A percentile compares a stretch with the other conserved stretches of the same genome.
These are phyloP conservation scores for Senna siamea DNA, from an alignment of 306 rosid species.

Conservation along the genomic window DNA sequence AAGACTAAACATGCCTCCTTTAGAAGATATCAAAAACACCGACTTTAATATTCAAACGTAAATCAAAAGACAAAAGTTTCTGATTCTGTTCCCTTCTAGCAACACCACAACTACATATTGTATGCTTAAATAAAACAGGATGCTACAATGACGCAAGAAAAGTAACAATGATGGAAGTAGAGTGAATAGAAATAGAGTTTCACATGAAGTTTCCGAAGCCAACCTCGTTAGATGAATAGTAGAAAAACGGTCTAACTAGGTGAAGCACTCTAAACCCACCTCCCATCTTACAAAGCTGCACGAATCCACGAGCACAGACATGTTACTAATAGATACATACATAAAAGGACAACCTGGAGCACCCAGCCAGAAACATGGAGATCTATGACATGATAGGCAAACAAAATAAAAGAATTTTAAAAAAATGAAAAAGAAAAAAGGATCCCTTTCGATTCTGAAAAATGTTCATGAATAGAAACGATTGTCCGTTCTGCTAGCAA, in stretches of 20 bases:
- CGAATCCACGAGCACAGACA: conserved; percentile 48
- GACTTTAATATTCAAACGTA: conserved; percentile 11
- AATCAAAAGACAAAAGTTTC: background rate
- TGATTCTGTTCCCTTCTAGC: conserved; percentile 2
- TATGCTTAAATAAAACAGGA: background rate
- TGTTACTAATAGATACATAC: conserved; percentile 2
- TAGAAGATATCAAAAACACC: conserved; percentile 27
- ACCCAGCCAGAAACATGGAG: background rate
- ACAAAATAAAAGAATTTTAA: background rate
- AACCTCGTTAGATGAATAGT: conserved; percentile 31
- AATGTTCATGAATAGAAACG: background rate
- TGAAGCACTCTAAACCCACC: conserved; percentile 97
- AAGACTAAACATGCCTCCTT: conserved; percentile 24
- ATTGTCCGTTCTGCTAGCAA: conserved; percentile 3
- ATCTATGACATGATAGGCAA: background rate
- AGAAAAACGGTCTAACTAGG: conserved; percentile 66
- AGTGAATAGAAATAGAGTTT: conserved; percentile 1
- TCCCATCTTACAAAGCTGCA: conserved; percentile 68
- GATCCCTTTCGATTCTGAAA: background rate
- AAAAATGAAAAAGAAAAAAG: background rate
- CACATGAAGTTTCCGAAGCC: background rate
- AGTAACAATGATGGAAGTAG: too few species aligned
- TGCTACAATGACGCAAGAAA: background rate
- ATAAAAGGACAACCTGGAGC: background rate
- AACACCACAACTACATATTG: background rate